A percentile compares a stretch with the other conserved stretches of the same genome.
Evolutionary conservation across 495 filamentous ascomycete species (phyloP).

Genomic region (Hypoxylon cercidicola): DNA sequence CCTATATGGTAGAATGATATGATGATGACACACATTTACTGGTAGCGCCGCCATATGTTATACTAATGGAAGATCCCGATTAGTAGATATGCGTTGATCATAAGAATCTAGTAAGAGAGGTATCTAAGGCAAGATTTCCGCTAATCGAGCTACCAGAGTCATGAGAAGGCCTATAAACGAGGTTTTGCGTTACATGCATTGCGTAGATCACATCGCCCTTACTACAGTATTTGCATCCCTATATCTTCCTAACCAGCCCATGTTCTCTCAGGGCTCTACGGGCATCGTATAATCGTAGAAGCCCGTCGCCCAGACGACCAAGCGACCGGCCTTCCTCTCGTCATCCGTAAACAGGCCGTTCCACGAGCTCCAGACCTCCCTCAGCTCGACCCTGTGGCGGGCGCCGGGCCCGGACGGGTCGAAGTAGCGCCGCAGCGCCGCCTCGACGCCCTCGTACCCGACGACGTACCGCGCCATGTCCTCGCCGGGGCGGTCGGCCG

Average conservation of each 20-base stretch:
- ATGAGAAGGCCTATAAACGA: too few relatives aligned
- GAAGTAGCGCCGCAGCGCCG: slow-evolving; percentile 57
- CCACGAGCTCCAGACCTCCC: slow-evolving; percentile 74
- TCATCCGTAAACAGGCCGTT: slow-evolving; percentile 92
- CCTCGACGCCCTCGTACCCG: slow-evolving; percentile 64
- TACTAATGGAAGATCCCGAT: too few relatives aligned
- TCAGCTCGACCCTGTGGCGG: slow-evolving; percentile 55
- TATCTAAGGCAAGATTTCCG: too few relatives aligned
- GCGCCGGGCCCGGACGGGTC: slow-evolving; percentile 59
- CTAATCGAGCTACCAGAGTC: too few relatives aligned
- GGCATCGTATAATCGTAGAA: slow-evolving; percentile 41
- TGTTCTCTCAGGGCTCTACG: slow-evolving; percentile 17
- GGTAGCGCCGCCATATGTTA: too few relatives aligned
- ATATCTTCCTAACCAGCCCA: not conserved
- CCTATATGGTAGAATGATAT: too few relatives aligned
- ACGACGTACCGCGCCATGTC: slow-evolving; percentile 65
- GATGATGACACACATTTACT: too few relatives aligned
- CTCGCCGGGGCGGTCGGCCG: slow-evolving; percentile 49
- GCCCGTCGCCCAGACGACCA: slow-evolving; percentile 79
- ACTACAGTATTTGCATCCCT: not conserved
- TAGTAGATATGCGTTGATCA: too few relatives aligned
- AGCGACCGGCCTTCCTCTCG: slow-evolving; percentile 81
- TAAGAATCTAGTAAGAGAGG: too few relatives aligned
- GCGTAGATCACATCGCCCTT: not conserved
- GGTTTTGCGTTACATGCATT: too few relatives aligned